A percentile compares a stretch with the other conserved stretches of the same genome.
phyloP scores from a whole-genome alignment of 352 stramenopile genomes.

The Saprolegnia diclina region DNA sequence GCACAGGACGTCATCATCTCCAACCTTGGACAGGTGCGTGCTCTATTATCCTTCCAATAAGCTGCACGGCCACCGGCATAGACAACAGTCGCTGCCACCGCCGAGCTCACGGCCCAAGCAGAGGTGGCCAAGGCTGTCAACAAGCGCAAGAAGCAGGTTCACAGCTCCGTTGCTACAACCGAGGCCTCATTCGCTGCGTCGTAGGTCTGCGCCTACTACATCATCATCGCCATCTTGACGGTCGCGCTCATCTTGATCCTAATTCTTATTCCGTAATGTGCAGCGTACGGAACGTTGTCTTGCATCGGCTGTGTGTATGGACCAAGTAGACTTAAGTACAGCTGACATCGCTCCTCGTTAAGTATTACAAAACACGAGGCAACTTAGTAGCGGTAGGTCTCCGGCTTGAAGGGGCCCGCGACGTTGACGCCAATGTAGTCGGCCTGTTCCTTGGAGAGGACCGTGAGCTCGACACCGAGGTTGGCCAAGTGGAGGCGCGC shows the following conservation, averaged over 20 bases:
- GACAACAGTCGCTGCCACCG: not conserved
- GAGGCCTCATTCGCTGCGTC: not conserved
- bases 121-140: slow-evolving; percentile 47
- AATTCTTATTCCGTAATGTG: slow-evolving; percentile 35
- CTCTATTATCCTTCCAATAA: not conserved
- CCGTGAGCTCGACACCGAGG: slow-evolving; percentile 94
- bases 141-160: slow-evolving; percentile 39
- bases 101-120: slow-evolving; percentile 44
- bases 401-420: slow-evolving; percentile 95
- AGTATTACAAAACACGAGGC: slow-evolving; percentile 18
- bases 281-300: not conserved
- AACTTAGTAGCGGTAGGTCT: slow-evolving; percentile 97
- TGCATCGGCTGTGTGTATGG: not conserved
- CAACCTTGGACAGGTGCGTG: slow-evolving; percentile 32
- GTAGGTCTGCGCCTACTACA: slow-evolving; percentile 49
- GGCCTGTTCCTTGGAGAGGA: slow-evolving; percentile 93
- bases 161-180: not conserved
- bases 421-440: slow-evolving; percentile 96
- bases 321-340: not conserved
- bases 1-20: slow-evolving; percentile 58
- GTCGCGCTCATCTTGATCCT: slow-evolving; percentile 49
- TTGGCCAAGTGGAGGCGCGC: slow-evolving; percentile 94
- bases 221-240: slow-evolving; percentile 48
- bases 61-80: not conserved
- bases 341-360: not conserved